phyloP scores from a whole-genome alignment of 108 stramenopile species.

The Skeletonema grethae region DNA sequence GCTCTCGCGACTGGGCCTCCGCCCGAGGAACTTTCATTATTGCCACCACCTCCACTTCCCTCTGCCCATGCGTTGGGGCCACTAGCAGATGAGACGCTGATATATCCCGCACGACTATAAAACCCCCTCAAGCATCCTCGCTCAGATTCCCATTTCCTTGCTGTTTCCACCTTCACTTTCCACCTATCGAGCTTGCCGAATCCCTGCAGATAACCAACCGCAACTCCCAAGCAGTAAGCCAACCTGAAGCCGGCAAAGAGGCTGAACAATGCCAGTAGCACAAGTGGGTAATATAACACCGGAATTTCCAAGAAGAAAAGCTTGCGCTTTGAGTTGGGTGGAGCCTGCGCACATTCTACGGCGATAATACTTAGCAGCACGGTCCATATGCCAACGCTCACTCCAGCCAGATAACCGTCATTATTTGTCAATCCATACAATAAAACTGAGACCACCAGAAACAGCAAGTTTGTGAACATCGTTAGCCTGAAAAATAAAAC shows the following conservation, averaged over 20 bases:
- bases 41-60: conserved; percentile 30
- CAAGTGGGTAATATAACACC: conserved; percentile 71
- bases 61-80: conserved; percentile 48
- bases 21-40: conserved; percentile 6
- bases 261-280: conserved; percentile 70
- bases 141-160: conserved; percentile 48
- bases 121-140: conserved; percentile 49
- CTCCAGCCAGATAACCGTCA: conserved; percentile 36
- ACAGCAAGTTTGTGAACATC: conserved; percentile 54
- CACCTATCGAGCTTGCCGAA: conserved; percentile 50
- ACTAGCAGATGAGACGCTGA: conserved; percentile 39
- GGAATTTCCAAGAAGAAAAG: conserved; percentile 73
- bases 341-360: conserved; percentile 77
- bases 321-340: conserved; percentile 54
- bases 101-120: conserved; percentile 34
- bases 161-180: conserved; percentile 43
- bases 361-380: conserved; percentile 70
- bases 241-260: conserved; percentile 65
- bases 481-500: conserved; percentile 61
- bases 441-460: conserved; percentile 49
- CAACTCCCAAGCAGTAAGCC: conserved; percentile 67
- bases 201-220: conserved; percentile 75
- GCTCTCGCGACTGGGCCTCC: conserved; percentile 32
- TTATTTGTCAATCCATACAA: conserved; percentile 50
- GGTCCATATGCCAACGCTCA: conserved; percentile 71